Conservation (phyloP, 352 stramenopile species). For the Pythium scleroteichum region DNA sequence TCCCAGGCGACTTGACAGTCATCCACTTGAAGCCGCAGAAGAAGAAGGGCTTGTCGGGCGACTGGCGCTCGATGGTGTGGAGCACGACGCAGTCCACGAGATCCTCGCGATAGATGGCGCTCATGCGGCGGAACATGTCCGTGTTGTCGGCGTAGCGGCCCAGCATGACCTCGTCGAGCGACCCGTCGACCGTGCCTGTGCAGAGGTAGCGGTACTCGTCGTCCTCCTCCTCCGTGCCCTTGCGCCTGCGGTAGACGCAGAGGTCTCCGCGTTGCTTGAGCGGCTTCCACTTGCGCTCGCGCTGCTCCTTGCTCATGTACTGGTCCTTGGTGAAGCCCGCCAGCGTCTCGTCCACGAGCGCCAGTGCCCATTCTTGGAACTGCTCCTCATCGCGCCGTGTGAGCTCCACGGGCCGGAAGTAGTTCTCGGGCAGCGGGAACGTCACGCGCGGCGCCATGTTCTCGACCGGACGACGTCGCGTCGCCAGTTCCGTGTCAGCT, state of each 20-base stretch:
- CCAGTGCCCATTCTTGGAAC: constrained; percentile 68
- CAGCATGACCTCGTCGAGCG: constrained; percentile 75
- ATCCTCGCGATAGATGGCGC: constrained; percentile 73
- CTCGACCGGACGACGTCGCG: neutral
- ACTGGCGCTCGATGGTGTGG: constrained; percentile 57
- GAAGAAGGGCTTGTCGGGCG: constrained; percentile 55
- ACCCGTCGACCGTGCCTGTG: constrained; percentile 64
- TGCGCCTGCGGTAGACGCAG: constrained; percentile 60
- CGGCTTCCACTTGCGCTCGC: constrained; percentile 67
- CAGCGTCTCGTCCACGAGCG: constrained; percentile 66
- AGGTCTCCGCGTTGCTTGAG: constrained; percentile 66
- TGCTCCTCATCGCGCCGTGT: constrained; percentile 43
- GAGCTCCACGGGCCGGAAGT: constrained; percentile 57
- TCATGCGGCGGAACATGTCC: constrained; percentile 65
- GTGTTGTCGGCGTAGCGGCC: constrained; percentile 76
- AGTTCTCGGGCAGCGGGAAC: constrained; percentile 64
- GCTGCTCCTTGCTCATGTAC: constrained; percentile 58
- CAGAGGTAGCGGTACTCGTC: constrained; percentile 67
- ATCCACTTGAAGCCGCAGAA: constrained; percentile 85
- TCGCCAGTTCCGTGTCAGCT: too few relatives aligned
- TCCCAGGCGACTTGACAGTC: constrained; percentile 67
- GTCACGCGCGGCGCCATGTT: constrained; percentile 27
- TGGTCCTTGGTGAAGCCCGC: constrained; percentile 69
- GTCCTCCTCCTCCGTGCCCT: constrained; percentile 37
- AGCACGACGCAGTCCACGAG: constrained; percentile 77